These are phyloP conservation scores for Stipa capillata DNA, from an alignment of 176 grass and related monocot species.

Conservation along the genomic window DNA sequence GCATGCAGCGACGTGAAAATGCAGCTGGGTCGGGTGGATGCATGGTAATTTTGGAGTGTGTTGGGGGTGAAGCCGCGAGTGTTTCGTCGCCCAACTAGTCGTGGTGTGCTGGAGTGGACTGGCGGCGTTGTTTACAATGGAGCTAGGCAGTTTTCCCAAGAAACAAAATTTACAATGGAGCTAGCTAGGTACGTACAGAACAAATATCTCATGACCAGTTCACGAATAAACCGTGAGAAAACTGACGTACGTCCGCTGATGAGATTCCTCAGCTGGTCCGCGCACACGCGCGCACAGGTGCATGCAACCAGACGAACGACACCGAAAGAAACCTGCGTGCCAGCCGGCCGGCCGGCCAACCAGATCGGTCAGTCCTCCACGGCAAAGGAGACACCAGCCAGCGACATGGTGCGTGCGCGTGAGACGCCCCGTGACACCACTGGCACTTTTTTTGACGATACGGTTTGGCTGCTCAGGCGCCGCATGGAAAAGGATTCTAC, in stretches of 20 bases:
- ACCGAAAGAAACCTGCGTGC: background rate
- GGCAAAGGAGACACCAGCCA: background rate
- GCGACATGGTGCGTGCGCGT: background rate
- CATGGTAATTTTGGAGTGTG: background rate
- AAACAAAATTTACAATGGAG: too few relatives aligned
- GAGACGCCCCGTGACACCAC: background rate
- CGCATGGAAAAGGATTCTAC: background rate
- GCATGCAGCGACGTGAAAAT: background rate
- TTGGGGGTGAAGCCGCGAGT: background rate
- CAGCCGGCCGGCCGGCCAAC: background rate
- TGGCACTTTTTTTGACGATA: background rate
- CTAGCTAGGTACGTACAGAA: too few relatives aligned
- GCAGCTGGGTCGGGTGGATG: too few relatives aligned
- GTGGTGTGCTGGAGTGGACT: background rate
- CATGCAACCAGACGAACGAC: background rate
- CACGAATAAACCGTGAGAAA: too few relatives aligned
- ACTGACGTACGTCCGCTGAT: too few relatives aligned
- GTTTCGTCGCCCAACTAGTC: background rate
- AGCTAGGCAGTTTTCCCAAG: too few relatives aligned
- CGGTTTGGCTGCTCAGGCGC: background rate
- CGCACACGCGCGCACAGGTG: background rate
- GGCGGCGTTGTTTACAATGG: background rate
- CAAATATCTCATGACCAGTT: too few relatives aligned
- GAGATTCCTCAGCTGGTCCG: too few relatives aligned
- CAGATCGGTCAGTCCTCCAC: constrained; percentile 4